Conservation (phyloP, 2,329 filamentous ascomycete species). For the Fusarium camptoceras region DNA sequence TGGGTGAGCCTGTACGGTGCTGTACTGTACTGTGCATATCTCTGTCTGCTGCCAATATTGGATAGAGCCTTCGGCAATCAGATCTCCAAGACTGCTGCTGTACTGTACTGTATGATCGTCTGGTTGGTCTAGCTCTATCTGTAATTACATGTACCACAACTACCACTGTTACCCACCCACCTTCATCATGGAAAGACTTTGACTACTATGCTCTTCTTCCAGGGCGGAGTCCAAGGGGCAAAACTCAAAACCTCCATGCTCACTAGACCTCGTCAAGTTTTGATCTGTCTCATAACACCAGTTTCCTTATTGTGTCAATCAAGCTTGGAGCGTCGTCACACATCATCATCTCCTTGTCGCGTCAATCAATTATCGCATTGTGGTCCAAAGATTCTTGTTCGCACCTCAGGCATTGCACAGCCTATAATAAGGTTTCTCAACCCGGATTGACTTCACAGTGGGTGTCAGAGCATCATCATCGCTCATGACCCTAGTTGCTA, state of each 20-base stretch:
- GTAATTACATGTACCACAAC: constrained; percentile 5
- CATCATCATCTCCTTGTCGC: neutral
- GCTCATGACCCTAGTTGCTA: constrained; percentile 17
- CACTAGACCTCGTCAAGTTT: constrained; percentile 19
- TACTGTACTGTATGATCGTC: neutral
- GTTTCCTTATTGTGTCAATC: neutral
- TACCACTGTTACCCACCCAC: constrained; percentile 26
- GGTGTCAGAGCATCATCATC: constrained; percentile 44
- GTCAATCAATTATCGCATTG: neutral
- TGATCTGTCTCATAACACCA: neutral
- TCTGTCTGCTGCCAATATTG: neutral
- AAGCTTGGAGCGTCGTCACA: neutral
- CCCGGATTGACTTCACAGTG: constrained; percentile 16
- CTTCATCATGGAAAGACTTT: constrained; percentile 1
- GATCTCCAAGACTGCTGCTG: constrained; percentile 17
- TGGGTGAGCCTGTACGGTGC: neutral
- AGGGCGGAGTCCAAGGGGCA: constrained; percentile 32
- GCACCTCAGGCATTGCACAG: constrained; percentile 2
- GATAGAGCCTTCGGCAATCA: constrained; percentile 23
- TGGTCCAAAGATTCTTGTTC: neutral
- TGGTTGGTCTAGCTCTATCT: neutral
- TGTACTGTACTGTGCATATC: neutral
- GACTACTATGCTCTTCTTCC: constrained; percentile 17
- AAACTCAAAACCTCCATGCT: constrained; percentile 14
- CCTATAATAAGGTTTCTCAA: constrained; percentile 8